Evolutionary conservation across 192 early-diverging fungal genomes (phyloP).

Genomic region (Spizellomyces punctatus): DNA sequence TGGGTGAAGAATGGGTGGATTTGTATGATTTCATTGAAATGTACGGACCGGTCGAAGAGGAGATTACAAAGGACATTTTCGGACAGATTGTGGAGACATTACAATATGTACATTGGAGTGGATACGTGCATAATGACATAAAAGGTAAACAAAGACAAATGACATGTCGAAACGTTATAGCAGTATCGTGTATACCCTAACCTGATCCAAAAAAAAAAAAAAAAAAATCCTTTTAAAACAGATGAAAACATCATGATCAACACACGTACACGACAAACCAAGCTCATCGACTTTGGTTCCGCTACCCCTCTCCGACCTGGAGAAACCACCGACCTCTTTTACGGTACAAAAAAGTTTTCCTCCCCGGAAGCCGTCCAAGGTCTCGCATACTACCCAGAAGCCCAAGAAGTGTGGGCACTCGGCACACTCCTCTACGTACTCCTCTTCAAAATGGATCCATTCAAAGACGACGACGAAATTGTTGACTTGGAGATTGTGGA

Average conservation of each 20-base stretch:
- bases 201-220: background rate
- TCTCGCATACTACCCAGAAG: slow-evolving; percentile 42
- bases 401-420: slow-evolving; percentile 60
- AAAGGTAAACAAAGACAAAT: slow-evolving; percentile 46
- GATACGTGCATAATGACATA: slow-evolving; percentile 59
- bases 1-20: slow-evolving; percentile 60
- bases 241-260: slow-evolving; percentile 64
- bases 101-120: slow-evolving; percentile 35
- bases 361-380: slow-evolving; percentile 53
- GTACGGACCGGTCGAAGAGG: slow-evolving; percentile 50
- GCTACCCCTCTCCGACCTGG: slow-evolving; percentile 41
- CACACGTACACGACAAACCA: slow-evolving; percentile 45
- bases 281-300: slow-evolving; percentile 62
- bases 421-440: slow-evolving; percentile 59
- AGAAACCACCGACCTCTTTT: slow-evolving; percentile 44
- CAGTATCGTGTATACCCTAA: background rate
- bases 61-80: slow-evolving; percentile 44
- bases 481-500: slow-evolving; percentile 40
- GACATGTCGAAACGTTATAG: background rate
- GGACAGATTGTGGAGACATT: slow-evolving; percentile 45
- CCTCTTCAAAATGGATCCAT: slow-evolving; percentile 61
- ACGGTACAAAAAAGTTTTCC: slow-evolving; percentile 61
- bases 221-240: slow-evolving; percentile 12
- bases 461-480: slow-evolving; percentile 53
- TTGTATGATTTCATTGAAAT: slow-evolving; percentile 57